Percentiles rank a stretch among this genome's conserved stretches.
Evolutionary conservation across 768 basidiomycete genomes (phyloP).

Genomic region (Mycena galopus): DNA sequence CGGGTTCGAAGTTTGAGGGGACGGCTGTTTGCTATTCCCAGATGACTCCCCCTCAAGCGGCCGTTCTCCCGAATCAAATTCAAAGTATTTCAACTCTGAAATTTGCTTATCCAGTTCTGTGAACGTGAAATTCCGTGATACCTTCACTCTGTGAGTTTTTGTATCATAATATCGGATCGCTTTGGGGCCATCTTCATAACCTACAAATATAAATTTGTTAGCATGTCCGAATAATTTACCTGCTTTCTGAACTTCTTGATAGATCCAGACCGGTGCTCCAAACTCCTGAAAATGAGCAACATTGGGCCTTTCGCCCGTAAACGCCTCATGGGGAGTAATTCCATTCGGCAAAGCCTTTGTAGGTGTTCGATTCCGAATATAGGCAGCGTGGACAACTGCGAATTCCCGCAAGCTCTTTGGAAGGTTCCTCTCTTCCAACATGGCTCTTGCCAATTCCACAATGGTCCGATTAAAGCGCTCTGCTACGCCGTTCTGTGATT

Average conservation of each 20-base stretch:
- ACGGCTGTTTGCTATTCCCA: background rate
- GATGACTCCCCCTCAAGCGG: conserved; percentile 3
- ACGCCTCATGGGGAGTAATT: conserved; percentile 15
- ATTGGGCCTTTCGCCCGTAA: conserved; percentile 11
- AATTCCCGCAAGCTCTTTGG: conserved; percentile 38
- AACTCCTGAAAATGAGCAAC: conserved; percentile 23
- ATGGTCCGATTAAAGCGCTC: conserved; percentile 51
- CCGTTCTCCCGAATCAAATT: background rate
- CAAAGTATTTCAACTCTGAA: background rate
- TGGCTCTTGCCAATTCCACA: conserved; percentile 43
- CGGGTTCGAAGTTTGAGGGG: background rate
- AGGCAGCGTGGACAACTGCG: conserved; percentile 36
- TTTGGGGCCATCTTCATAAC: conserved; percentile 6
- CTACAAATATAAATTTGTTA: conserved; percentile 14
- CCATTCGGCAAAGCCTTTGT: background rate
- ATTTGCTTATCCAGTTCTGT: background rate
- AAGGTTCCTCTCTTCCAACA: conserved; percentile 45
- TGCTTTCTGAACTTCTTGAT: background rate
- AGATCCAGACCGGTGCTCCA: conserved; percentile 25
- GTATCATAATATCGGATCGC: conserved; percentile 30
- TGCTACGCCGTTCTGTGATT: conserved; percentile 54
- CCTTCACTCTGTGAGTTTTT: background rate
- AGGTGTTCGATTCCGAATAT: conserved; percentile 36
- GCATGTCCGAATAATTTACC: conserved; percentile 19
- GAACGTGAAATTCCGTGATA: conserved; percentile 4